phyloP scores from a whole-genome alignment of 2,329 filamentous ascomycete genomes.

The Didymella segeticola region DNA sequence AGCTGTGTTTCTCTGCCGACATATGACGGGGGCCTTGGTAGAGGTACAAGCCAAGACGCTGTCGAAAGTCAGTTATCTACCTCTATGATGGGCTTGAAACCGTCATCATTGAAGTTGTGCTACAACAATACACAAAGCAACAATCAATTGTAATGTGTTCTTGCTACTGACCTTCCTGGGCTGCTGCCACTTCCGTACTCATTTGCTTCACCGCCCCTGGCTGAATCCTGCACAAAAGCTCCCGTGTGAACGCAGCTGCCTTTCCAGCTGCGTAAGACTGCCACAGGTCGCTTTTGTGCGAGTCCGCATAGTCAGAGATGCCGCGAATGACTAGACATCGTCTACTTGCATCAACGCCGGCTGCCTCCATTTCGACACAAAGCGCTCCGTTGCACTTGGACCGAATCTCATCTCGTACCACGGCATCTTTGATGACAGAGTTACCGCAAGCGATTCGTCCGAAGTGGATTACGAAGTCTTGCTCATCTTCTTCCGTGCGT shows the following conservation, averaged over 20 bases:
- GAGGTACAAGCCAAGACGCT: neutral
- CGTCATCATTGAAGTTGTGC: no score
- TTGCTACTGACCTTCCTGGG: neutral
- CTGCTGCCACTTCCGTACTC: neutral
- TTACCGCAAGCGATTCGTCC: neutral
- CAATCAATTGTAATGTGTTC: neutral
- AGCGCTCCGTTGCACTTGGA: constrained; percentile 12
- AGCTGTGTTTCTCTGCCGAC: neutral
- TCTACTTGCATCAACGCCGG: constrained; percentile 17
- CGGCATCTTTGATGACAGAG: neutral
- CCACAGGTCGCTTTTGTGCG: constrained; percentile 20
- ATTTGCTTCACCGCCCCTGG: neutral
- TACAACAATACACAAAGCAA: no score
- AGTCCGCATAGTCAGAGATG: constrained; percentile 22
- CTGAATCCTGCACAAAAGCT: constrained; percentile 3
- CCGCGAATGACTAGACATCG: constrained; percentile 20
- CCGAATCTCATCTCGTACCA: constrained; percentile 13
- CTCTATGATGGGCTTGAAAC: no score
- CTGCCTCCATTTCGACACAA: constrained; percentile 19
- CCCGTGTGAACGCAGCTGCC: constrained; percentile 17
- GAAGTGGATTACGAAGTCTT: neutral
- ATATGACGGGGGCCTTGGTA: neutral
- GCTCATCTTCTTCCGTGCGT: neutral
- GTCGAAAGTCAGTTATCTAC: neutral
- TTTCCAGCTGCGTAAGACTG: constrained; percentile 14